A percentile compares a stretch with the other conserved stretches of the same genome.
Evolutionary conservation across 2,329 filamentous ascomycete genomes (phyloP).

Genomic region (Penicillium paneum): DNA sequence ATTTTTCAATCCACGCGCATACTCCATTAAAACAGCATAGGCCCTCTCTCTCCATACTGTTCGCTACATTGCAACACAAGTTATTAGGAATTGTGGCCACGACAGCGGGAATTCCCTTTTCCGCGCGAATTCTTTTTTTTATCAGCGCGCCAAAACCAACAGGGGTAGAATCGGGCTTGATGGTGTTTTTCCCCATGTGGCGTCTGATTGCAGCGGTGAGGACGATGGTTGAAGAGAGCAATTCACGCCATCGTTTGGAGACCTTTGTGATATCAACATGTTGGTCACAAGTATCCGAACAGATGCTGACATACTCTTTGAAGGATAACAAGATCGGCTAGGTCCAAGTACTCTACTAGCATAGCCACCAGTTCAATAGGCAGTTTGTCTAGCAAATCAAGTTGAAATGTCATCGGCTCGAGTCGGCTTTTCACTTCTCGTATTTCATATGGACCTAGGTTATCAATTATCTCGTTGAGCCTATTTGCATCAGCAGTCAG

Average conservation of each 20-base stretch:
- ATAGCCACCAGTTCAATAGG: conserved; percentile 34
- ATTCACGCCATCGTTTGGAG: conserved; percentile 31
- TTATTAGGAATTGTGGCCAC: background rate
- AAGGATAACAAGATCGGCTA: conserved; percentile 29
- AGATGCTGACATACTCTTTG: conserved; percentile 24
- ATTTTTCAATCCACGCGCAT: conserved; percentile 10
- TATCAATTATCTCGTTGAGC: conserved; percentile 27
- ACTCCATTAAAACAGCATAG: conserved; percentile 7
- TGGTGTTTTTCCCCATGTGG: background rate
- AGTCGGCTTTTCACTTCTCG: conserved; percentile 27
- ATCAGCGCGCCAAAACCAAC: background rate
- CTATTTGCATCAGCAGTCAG: conserved; percentile 16
- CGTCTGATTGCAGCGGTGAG: conserved; percentile 3
- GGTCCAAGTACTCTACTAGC: conserved; percentile 26
- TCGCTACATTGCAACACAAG: background rate
- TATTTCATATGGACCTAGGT: conserved; percentile 31
- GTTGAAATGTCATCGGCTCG: conserved; percentile 24
- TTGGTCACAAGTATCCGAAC: background rate
- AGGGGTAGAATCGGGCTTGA: background rate
- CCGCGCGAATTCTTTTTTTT: background rate
- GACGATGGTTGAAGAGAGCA: conserved; percentile 27
- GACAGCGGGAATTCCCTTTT: background rate
- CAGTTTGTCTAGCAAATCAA: conserved; percentile 33
- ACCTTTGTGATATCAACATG: conserved; percentile 23
- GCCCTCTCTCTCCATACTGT: background rate